phyloP scores from a whole-genome alignment of 345 rosid species.

The Tarenaya hassleriana region DNA sequence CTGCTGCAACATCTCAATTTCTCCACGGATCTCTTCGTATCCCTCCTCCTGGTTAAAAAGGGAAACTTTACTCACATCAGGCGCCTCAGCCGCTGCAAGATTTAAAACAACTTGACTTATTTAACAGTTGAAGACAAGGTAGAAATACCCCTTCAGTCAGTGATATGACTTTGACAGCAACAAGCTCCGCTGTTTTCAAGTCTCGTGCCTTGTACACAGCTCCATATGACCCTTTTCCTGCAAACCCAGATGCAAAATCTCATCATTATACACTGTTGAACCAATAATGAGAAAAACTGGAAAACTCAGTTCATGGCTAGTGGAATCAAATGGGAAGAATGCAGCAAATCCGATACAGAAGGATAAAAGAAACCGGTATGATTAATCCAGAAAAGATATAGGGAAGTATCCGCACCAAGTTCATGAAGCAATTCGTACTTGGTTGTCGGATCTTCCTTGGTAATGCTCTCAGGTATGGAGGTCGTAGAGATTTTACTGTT shows the following conservation, averaged over 20 bases:
- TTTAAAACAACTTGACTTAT: slow-evolving; percentile 1
- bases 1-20: slow-evolving; percentile 99
- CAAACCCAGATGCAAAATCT: slow-evolving; percentile 21
- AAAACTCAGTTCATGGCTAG: background rate
- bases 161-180: slow-evolving; percentile 93
- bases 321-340: background rate
- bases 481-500: slow-evolving; percentile 66
- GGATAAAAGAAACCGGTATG: background rate
- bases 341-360: slow-evolving; percentile 4
- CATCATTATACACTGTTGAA: slow-evolving; percentile 1
- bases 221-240: slow-evolving; percentile 98
- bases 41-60: slow-evolving; percentile 78
- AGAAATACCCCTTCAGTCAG: slow-evolving; percentile 76
- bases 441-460: slow-evolving; percentile 81
- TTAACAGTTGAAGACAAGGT: slow-evolving; percentile 9
- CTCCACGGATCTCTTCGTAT: slow-evolving; percentile 95
- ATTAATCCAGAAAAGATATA: background rate
- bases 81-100: slow-evolving; percentile 6
- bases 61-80: slow-evolving; percentile 11
- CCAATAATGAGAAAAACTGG: background rate
- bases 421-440: slow-evolving; percentile 94
- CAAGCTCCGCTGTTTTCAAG: slow-evolving; percentile 87
- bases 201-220: slow-evolving; percentile 98
- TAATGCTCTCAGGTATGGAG: slow-evolving; percentile 81
- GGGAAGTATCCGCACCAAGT: slow-evolving; percentile 51